Conservation (phyloP, 208 protist species). For the Blastocrithidia nonstop region DNA sequence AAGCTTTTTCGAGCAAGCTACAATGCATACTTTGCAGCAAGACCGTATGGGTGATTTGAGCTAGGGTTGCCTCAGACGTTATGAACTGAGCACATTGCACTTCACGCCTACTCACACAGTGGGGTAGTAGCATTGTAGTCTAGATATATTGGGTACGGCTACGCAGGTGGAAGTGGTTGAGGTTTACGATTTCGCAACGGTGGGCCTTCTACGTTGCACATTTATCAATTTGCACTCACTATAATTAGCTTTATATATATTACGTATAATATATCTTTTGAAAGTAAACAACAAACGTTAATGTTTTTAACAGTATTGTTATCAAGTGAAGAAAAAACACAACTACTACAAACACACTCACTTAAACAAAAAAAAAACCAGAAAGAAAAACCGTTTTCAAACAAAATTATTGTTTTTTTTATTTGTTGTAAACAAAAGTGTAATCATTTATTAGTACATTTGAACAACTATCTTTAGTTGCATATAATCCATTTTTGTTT, state of each 20-base stretch:
- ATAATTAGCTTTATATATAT: no score
- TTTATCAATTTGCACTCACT: no score
- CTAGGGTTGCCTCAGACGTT: slow-evolving; percentile 84
- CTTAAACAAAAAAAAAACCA: no score
- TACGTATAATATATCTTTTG: slow-evolving; percentile 6
- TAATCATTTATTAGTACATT: not conserved
- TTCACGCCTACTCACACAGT: slow-evolving; percentile 67
- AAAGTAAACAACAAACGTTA: no score
- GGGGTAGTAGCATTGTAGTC: slow-evolving; percentile 91
- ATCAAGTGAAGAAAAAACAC: no score
- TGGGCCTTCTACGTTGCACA: slow-evolving; percentile 54
- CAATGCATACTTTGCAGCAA: slow-evolving; percentile 69
- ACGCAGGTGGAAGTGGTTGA: slow-evolving; percentile 23
- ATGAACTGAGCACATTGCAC: slow-evolving; percentile 32
- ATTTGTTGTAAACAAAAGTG: not conserved
- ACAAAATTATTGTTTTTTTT: no score
- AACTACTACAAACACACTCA: no score
- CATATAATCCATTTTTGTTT: not conserved
- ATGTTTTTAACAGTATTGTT: no score
- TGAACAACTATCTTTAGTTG: not conserved
- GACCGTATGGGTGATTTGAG: slow-evolving; percentile 69
- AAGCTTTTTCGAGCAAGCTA: slow-evolving; percentile 52
- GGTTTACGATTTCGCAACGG: slow-evolving; percentile 44
- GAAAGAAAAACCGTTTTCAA: no score
- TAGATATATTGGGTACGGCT: slow-evolving; percentile 81